Evolutionary conservation across 1,139 yeast genomes (phyloP), one percentile per base, ranked within the genome.

Genomic region (Suhomyces maxii): DNA sequence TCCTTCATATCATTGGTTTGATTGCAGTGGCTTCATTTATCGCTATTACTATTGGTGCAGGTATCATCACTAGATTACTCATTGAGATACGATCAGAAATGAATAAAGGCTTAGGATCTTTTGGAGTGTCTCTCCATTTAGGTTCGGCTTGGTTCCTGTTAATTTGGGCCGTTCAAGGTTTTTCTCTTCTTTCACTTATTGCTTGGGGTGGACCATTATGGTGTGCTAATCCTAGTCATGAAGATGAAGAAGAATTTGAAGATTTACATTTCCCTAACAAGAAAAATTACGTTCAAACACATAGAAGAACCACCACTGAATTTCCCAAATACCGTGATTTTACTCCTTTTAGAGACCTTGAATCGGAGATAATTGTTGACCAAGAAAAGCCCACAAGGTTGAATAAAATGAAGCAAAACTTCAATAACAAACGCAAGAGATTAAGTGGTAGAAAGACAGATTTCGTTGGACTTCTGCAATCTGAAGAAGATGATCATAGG

Each of bases 121-220:
- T 69, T 57, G 85, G 85, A 0, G 65, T 82, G 6, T 47, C 61
- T 5, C 55, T 78, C 44, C 66, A 65, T 42, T 46, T 68, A 32
- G 84, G 85, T 0, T 36, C 41, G 0, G 49, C 57, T 0, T 80
- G 80, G 77, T 70, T 77, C 46, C 46, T 64, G 36, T 34, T 78
- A n/a, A 51, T 71, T 11, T 76, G 82, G 81, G 18, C 64, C 1
- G 51, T 65, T 1, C 60, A 67, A 34, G 61, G 52, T 0, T 47
- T 65, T 9, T 42, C 70, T 0, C 26, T 48, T 8, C 25, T 57
- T 26, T 41, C 57, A n/a, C 52, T 53, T 50, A 40, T 69, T 3
- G 39, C 77, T 3, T 74, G 80, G 79, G 66, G 63, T 5, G 68
- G 74, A 3, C 77, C 79, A 0, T 50, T 69, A 12, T 76, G 79